phyloP scores from a whole-genome alignment of 2,329 filamentous ascomycete species.

The Pseudogymnoascus sp. region DNA sequence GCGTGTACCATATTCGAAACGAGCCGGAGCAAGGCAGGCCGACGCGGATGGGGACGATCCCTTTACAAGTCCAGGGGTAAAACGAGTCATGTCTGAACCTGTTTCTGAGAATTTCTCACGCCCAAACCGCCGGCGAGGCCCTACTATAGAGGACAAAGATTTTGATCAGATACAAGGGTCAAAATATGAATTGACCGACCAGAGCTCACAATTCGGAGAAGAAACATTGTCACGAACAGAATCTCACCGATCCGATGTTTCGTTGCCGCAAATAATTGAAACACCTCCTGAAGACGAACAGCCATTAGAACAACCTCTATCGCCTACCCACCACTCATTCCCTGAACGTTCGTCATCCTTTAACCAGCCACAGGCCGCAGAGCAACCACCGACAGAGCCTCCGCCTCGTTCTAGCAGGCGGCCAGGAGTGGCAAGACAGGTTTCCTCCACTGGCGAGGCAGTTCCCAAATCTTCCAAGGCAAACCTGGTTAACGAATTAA shows the following conservation, averaged over 20 bases:
- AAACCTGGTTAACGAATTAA: constrained; percentile 48
- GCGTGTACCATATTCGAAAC: constrained; percentile 65
- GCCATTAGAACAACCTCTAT: constrained; percentile 21
- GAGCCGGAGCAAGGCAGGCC: constrained; percentile 53
- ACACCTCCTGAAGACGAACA: constrained; percentile 46
- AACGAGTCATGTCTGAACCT: constrained; percentile 60
- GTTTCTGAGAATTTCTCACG: constrained; percentile 55
- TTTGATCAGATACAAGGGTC: neutral
- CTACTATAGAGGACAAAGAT: constrained; percentile 1
- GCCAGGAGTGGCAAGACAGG: constrained; percentile 30
- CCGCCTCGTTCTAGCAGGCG: constrained; percentile 40
- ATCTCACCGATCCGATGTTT: constrained; percentile 1
- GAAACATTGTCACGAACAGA: neutral
- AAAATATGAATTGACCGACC: neutral
- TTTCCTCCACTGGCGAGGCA: constrained; percentile 21
- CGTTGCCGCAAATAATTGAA: constrained; percentile 55
- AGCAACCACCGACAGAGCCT: constrained; percentile 35
- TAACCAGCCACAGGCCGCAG: constrained; percentile 18
- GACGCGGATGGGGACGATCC: constrained; percentile 51
- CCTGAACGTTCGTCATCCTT: constrained; percentile 51
- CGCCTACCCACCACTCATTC: constrained; percentile 32
- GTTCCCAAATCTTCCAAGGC: constrained; percentile 15
- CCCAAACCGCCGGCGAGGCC: constrained; percentile 32
- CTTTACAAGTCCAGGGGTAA: constrained; percentile 41
- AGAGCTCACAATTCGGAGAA: neutral